A percentile compares a stretch with the other conserved stretches of the same genome.
Evolutionary conservation across 768 basidiomycete species (phyloP).

Genomic region (Lactarius vividus): DNA sequence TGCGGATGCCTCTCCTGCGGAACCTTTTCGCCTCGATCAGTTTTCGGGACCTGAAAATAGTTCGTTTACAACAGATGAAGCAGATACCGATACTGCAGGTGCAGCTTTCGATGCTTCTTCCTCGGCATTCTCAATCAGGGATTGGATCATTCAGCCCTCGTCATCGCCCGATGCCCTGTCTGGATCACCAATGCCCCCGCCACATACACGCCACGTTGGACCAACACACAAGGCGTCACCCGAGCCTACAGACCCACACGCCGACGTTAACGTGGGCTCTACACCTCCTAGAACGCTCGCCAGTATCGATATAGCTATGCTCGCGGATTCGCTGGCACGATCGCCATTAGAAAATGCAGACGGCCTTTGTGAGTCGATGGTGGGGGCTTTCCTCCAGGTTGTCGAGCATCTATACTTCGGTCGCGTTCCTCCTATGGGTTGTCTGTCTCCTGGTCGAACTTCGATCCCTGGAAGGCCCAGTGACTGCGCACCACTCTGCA

Average conservation of each 20-base stretch:
- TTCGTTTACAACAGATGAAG: neutral
- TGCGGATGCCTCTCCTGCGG: neutral
- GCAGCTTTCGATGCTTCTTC: slow-evolving; percentile 13
- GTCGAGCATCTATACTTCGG: slow-evolving; percentile 6
- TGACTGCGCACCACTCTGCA: neutral
- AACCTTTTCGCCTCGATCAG: neutral
- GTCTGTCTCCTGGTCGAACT: slow-evolving; percentile 14
- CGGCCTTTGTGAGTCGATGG: neutral
- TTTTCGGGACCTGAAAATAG: neutral
- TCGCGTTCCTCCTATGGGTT: neutral
- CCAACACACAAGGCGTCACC: neutral
- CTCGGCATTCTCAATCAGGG: slow-evolving; percentile 21
- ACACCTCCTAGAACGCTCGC: neutral
- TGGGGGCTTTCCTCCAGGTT: slow-evolving; percentile 2
- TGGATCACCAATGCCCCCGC: neutral
- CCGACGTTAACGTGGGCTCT: neutral
- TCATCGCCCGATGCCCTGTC: slow-evolving; percentile 13
- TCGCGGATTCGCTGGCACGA: neutral
- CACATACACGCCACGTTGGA: neutral
- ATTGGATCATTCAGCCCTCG: slow-evolving; percentile 21
- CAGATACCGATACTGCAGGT: neutral
- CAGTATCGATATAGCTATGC: slow-evolving; percentile 1
- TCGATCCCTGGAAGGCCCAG: neutral
- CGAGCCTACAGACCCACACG: neutral
- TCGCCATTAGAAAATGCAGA: neutral